Conservation (phyloP, 768 basidiomycete genomes). For the Termitomyces eurrhizus region DNA sequence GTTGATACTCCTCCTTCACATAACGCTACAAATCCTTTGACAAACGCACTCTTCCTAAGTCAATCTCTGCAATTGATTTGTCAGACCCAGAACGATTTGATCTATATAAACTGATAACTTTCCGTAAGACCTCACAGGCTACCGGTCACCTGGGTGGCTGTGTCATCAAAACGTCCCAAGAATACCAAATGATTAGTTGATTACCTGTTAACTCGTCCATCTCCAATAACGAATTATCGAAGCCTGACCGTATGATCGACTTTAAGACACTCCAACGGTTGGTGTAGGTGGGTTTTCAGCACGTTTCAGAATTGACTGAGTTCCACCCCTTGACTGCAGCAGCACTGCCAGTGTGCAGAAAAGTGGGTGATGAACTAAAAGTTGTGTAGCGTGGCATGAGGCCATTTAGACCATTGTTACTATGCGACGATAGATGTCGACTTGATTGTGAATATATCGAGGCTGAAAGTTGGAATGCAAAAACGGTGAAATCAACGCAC, state of each 20-base stretch:
- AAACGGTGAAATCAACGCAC: background rate
- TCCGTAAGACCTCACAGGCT: constrained; percentile 13
- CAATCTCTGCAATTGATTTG: background rate
- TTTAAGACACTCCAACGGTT: constrained; percentile 16
- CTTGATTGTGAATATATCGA: constrained; percentile 27
- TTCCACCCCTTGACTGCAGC: constrained; percentile 40
- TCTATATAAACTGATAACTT: background rate
- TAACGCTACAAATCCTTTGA: background rate
- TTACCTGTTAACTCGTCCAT: constrained; percentile 30
- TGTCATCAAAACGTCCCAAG: constrained; percentile 22
- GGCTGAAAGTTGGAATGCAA: too few species aligned
- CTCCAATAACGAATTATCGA: constrained; percentile 23
- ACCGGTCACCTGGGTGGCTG: constrained; percentile 22
- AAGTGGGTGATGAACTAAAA: constrained; percentile 43
- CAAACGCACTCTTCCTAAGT: background rate
- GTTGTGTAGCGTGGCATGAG: constrained; percentile 37
- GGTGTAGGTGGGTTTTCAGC: constrained; percentile 49
- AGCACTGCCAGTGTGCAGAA: constrained; percentile 51
- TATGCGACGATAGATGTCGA: constrained; percentile 20
- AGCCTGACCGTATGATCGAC: constrained; percentile 23
- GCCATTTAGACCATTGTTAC: constrained; percentile 43
- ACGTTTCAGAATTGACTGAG: constrained; percentile 46
- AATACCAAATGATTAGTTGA: constrained; percentile 21
- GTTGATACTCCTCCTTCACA: background rate
- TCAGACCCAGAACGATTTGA: background rate